Percentiles rank a stretch among this genome's conserved stretches.
These are phyloP conservation scores for Yamadazyma conglobata DNA, from an alignment of 1,139 yeast genomes.

Conservation along the genomic window DNA sequence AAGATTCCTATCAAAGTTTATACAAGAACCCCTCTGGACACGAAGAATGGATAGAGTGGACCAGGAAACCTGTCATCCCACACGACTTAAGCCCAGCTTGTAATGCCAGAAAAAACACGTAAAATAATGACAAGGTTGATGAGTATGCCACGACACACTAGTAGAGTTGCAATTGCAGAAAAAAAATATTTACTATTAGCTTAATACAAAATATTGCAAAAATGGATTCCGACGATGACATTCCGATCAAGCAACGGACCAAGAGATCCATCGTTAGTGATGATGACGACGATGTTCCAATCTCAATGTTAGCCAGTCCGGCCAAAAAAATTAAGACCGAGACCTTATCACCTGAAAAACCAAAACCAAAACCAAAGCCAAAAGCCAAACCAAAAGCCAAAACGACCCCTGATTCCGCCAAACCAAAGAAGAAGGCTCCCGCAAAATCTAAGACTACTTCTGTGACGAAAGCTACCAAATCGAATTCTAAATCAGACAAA, in stretches of 20 bases:
- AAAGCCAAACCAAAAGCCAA: background rate
- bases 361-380: conserved; percentile 1
- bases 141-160: conserved; percentile 11
- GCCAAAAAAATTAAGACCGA: conserved; percentile 6
- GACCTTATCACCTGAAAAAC: conserved; percentile 2
- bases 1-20: no score
- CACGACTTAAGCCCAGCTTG: no score
- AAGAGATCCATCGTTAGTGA: conserved; percentile 10
- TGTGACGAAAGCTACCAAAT: no score
- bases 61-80: no score
- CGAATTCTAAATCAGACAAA: no score
- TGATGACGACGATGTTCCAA: conserved; percentile 16
- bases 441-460: no score
- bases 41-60: no score
- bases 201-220: no score
- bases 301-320: conserved; percentile 10
- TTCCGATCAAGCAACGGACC: conserved; percentile 14
- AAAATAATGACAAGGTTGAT: conserved; percentile 4
- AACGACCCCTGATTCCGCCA: conserved; percentile 2
- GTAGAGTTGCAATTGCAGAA: no score
- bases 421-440: conserved; percentile 8
- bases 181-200: conserved; percentile 1
- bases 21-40: no score
- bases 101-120: no score
- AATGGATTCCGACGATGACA: conserved; percentile 15